Base-by-base conservation (phyloP, 345 rosid species). In the Arabis alpina region DNA sequence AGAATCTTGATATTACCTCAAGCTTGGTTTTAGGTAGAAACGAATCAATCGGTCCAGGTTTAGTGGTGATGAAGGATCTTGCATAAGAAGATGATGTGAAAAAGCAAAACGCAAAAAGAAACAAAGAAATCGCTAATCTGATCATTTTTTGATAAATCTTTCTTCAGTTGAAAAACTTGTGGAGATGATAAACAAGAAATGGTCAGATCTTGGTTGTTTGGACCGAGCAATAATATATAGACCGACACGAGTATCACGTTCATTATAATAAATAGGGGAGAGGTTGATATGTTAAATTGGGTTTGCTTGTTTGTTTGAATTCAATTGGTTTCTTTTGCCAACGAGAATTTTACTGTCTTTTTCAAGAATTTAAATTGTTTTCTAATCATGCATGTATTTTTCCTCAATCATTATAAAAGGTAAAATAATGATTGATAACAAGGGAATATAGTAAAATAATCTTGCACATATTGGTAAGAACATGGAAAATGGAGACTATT, bases 1-100 rank as follows among this genome's bases (percentile, higher is more conserved):
- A 60, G 8, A 19, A 73, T 30, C 39, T 47, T 60, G 8, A 54
- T 34, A 36, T 6, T 79, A 82, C 85, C 83, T 74, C 77, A 27
- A 76, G 32, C n/a, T 71, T 61, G 30, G 56, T 51, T 71, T 77
- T 82, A 64, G 71, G 75, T 40, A 71, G 48, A 71, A 82, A 82
- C 2, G 81, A 71, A 58, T 65, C 54, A 61, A 55, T 61, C 50
- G 82, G 73, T 0, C 30, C 56, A 50, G 83, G 78, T 51, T 61
- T 62, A 24, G 76, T 39, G 32, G 80, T 55, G 64, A 43, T 32
- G 74, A 77, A 53, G 5, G 65, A 68, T 73, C 80, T 72, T 1
- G 82, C 73, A 10, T 36, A 70, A 3, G 79, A 65, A 43, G 68
- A 48, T 3, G 61, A 9, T n/a, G 75, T n/a, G 37, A 65, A 42